phyloP scores from a whole-genome alignment of 805 yeast genomes.

The Candida saitoana region DNA sequence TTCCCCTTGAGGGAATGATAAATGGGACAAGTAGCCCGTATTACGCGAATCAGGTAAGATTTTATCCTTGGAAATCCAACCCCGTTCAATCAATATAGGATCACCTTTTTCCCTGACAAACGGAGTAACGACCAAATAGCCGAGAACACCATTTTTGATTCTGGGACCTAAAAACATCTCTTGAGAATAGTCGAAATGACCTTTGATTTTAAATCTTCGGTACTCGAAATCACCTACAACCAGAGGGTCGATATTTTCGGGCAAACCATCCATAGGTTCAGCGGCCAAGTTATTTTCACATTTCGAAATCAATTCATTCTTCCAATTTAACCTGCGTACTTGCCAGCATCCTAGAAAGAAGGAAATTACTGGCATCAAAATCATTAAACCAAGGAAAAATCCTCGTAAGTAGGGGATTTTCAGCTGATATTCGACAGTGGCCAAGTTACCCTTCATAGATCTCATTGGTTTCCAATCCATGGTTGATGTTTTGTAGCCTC shows the following conservation, averaged over 20 bases:
- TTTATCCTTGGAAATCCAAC: conserved; percentile 80
- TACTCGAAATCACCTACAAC: conserved; percentile 75
- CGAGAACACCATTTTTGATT: conserved; percentile 59
- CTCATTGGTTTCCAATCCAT: conserved; percentile 83
- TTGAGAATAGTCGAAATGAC: conserved; percentile 75
- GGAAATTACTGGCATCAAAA: conserved; percentile 81
- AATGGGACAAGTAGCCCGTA: conserved; percentile 51
- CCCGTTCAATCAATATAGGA: conserved; percentile 80
- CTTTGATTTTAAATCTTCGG: conserved; percentile 71
- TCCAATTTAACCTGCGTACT: conserved; percentile 80
- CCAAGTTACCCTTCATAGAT: conserved; percentile 36
- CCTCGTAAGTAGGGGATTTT: conserved; percentile 34
- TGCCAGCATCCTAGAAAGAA: conserved; percentile 94
- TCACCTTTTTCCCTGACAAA: conserved; percentile 69
- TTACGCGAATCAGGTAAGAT: conserved; percentile 51
- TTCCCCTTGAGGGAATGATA: conserved; percentile 69
- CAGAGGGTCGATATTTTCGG: conserved; percentile 59
- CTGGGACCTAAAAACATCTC: conserved; percentile 94
- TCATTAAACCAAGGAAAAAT: conserved; percentile 43
- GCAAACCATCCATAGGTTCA: conserved; percentile 64
- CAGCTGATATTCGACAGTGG: conserved; percentile 36
- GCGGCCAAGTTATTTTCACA: conserved; percentile 79
- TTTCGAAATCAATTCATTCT: conserved; percentile 71
- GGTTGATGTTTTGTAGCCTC: conserved; percentile 52
- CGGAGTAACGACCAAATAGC: conserved; percentile 80